phyloP scores from a whole-genome alignment of 2,329 filamentous ascomycete species.

The Botrytis hyacinthi region DNA sequence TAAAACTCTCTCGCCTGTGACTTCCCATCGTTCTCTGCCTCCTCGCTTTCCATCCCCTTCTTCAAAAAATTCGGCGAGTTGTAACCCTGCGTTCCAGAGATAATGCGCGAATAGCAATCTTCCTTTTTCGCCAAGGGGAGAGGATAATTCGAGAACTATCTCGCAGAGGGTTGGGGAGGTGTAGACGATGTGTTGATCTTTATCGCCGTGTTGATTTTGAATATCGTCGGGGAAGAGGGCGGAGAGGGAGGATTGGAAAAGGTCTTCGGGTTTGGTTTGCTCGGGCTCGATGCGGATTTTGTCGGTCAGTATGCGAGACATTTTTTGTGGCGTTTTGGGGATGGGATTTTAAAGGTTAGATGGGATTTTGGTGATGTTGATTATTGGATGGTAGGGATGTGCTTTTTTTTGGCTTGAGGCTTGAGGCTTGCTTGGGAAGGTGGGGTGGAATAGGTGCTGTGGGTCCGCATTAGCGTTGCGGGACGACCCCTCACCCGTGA shows the following conservation, averaged over 20 bases:
- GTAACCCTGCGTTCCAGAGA: slow-evolving; percentile 66
- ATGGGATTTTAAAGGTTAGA: neutral
- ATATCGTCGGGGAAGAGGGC: slow-evolving; percentile 68
- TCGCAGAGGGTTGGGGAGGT: slow-evolving; percentile 45
- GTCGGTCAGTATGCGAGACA: slow-evolving; percentile 45
- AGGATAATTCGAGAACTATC: neutral
- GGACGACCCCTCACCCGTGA: slow-evolving; percentile 1
- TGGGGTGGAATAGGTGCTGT: neutral
- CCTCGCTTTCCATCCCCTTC: slow-evolving; percentile 29
- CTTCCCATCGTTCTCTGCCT: slow-evolving; percentile 21
- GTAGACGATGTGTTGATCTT: slow-evolving; percentile 57
- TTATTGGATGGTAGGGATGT: neutral
- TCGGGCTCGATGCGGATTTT: slow-evolving; percentile 45
- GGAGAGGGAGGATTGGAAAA: slow-evolving; percentile 56
- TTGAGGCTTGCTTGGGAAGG: neutral
- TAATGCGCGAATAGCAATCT: slow-evolving; percentile 67
- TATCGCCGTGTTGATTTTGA: slow-evolving; percentile 58
- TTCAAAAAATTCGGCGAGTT: slow-evolving; percentile 56
- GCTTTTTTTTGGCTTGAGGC: neutral
- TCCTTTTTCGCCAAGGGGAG: slow-evolving; percentile 43
- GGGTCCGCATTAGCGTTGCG: neutral
- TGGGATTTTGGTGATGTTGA: neutral
- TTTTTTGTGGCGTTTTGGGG: slow-evolving; percentile 29
- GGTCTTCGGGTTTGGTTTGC: slow-evolving; percentile 53
- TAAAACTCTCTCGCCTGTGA: slow-evolving; percentile 22